Percentiles rank a stretch among this genome's conserved stretches.
Evolutionary conservation across 176 grass and related monocot species (phyloP).

Genomic region (Luzula sylvatica): DNA sequence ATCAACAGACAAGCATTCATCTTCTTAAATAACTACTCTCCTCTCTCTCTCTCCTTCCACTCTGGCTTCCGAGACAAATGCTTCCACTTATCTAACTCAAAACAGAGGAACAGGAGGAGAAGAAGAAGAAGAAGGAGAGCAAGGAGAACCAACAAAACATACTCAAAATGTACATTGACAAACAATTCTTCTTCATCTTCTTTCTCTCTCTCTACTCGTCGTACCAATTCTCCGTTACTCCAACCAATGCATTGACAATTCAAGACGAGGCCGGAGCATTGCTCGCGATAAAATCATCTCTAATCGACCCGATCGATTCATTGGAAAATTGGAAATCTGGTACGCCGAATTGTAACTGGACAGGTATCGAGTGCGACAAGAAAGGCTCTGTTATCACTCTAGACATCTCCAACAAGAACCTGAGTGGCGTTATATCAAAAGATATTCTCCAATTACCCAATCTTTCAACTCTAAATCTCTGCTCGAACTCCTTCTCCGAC

Average conservation of each 20-base stretch:
- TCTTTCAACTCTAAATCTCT: constrained; percentile 54
- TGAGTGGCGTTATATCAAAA: constrained; percentile 56
- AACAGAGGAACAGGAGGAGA: constrained; percentile 29
- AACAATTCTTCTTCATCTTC: constrained; percentile 30
- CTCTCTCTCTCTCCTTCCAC: constrained; percentile 1
- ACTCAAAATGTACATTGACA: constrained; percentile 21
- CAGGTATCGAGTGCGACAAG: constrained; percentile 44
- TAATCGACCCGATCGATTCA: constrained; percentile 44
- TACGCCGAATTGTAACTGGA: constrained; percentile 53
- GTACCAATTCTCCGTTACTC: constrained; percentile 28
- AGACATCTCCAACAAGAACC: constrained; percentile 61
- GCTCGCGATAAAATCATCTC: constrained; percentile 50
- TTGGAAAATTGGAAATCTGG: constrained; percentile 43
- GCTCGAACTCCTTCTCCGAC: constrained; percentile 53
- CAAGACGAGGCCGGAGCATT: constrained; percentile 35
- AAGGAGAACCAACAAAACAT: constrained; percentile 7
- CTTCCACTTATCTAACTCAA: constrained; percentile 19
- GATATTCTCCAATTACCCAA: constrained; percentile 41
- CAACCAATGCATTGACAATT: constrained; percentile 26
- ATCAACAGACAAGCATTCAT: constrained; percentile 20
- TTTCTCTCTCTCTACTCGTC: constrained; percentile 31
- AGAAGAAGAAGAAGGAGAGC: constrained; percentile 32
- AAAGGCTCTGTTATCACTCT: constrained; percentile 55
- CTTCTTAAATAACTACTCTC: constrained; percentile 16
- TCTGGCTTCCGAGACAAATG: neutral